Evolutionary conservation across 139 green algal species (phyloP).

Genomic region (Micromonas pusilla): DNA sequence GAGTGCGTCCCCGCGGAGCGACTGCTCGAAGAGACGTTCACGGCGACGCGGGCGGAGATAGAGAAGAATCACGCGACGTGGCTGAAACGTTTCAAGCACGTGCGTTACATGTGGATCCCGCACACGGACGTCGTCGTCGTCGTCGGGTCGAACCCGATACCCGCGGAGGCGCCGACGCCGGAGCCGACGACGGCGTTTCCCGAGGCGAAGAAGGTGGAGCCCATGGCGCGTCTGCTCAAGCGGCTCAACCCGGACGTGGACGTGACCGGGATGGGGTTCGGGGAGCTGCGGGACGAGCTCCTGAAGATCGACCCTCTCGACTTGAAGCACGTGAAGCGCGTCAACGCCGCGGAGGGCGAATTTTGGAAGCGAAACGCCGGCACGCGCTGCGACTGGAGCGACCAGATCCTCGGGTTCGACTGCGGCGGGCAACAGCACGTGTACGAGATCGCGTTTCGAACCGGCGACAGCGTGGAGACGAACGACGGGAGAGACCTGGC

Average conservation of each 20-base stretch:
- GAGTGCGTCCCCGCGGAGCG: conserved; percentile 64
- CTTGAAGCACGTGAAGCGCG: conserved; percentile 54
- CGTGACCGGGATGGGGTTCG: conserved; percentile 26
- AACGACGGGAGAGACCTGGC: conserved; percentile 44
- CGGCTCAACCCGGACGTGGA: conserved; percentile 19
- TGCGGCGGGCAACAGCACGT: conserved; percentile 98
- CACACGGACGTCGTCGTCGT: conserved; percentile 71
- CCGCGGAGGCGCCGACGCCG: conserved; percentile 4
- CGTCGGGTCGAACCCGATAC: conserved; percentile 33
- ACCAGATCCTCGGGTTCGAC: conserved; percentile 96
- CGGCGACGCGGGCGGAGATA: conserved; percentile 52
- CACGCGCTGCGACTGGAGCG: conserved; percentile 52
- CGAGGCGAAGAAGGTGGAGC: conserved; percentile 21
- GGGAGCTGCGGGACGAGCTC: conserved; percentile 73
- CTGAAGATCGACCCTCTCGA: conserved; percentile 64
- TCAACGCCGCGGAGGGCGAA: conserved; percentile 86
- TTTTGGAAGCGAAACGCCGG: conserved; percentile 62
- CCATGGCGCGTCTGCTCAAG: conserved; percentile 42
- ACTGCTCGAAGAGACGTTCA: conserved; percentile 78
- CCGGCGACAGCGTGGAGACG: not conserved
- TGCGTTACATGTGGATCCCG: conserved; percentile 97
- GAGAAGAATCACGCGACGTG: conserved; percentile 62
- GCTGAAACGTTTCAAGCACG: conserved; percentile 69
- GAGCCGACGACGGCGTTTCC: not conserved
- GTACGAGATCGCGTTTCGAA: conserved; percentile 72